Evolutionary conservation across 768 basidiomycete genomes (phyloP), one percentile per base, ranked within the genome.

Genomic region (Pulveroboletus sp.): DNA sequence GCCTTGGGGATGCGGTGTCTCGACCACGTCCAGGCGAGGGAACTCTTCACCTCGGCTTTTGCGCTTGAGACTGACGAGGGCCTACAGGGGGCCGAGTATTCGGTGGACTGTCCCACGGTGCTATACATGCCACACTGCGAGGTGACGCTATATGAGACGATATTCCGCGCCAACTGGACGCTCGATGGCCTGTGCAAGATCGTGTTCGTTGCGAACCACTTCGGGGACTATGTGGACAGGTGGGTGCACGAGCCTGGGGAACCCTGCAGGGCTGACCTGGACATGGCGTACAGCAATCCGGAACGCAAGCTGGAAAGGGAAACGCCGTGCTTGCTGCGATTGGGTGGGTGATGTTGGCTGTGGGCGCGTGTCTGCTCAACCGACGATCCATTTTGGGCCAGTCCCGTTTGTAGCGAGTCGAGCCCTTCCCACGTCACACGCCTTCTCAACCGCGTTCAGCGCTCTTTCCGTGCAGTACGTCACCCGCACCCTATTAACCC

Each of bases 61-160:
- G 27, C 35, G 53, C 39, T 46, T 43, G 48, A 43, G 37, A 44
- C 57, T 53, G 6, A 62, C 37, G 27, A 41, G 32, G 44, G 46
- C 54, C 24, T 43, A 21, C 58, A 77, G 74, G 63, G 62, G 24
- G 66, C 65, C 21, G 63, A 62, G 46, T 64, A 74, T 49, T 47
- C 51, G 14, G 32, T 71, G 41, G 53, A 57, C 26, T 44, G 55
- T 48, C 80, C 82, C 55, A 86, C 84, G 41, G 71, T 90, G 47
- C 71, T 83, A 47, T 88, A 80, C 69, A 87, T 89, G 85, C 87
- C 86, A 18, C 87, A 89, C 65, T 89, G 88, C 63, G 84, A 86
- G 60, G 61, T 84, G 65, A 75, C 75, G 53, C 73, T 89, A 26
- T 86, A 89, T 64, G 85, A 90, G 61, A 73, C 69, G 55, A 60